Evolutionary conservation across 2,329 filamentous ascomycete genomes (phyloP).

Genomic region (Didymellaceae sp.): DNA sequence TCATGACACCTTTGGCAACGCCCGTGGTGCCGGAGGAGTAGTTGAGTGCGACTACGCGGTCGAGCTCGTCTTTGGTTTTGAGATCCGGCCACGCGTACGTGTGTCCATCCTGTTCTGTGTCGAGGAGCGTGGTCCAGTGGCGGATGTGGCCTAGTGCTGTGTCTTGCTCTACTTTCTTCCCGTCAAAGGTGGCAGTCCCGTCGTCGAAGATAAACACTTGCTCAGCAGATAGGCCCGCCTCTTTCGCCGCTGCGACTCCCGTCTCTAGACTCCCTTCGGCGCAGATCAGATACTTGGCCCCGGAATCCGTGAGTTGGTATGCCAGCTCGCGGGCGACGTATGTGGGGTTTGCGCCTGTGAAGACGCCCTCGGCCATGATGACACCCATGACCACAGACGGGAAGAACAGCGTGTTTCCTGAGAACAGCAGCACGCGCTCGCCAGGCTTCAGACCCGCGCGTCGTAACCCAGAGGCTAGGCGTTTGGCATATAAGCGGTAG

Average conservation of each 20-base stretch:
- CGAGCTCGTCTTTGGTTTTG: constrained; percentile 55
- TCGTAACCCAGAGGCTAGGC: constrained; percentile 71
- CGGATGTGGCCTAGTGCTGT: constrained; percentile 51
- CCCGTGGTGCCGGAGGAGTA: constrained; percentile 83
- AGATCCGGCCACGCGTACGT: constrained; percentile 69
- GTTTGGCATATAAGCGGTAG: constrained; percentile 74
- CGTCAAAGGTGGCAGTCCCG: constrained; percentile 54
- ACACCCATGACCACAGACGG: constrained; percentile 74
- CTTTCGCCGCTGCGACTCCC: constrained; percentile 69
- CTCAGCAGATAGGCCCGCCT: constrained; percentile 61
- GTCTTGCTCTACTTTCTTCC: constrained; percentile 40
- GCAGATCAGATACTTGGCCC: constrained; percentile 71
- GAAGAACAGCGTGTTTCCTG: constrained; percentile 75
- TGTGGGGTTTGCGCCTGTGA: constrained; percentile 74
- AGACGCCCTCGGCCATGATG: constrained; percentile 78
- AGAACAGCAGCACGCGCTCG: constrained; percentile 76
- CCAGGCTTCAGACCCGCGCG: constrained; percentile 67
- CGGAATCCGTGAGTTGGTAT: constrained; percentile 76
- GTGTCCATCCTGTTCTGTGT: constrained; percentile 55
- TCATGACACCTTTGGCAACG: constrained; percentile 82
- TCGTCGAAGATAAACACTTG: constrained; percentile 72
- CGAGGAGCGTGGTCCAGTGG: constrained; percentile 71
- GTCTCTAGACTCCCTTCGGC: constrained; percentile 65
- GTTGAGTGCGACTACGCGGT: constrained; percentile 72
- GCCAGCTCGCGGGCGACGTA: constrained; percentile 75